These are phyloP conservation scores for Metarhizium anisopliae DNA, from an alignment of 2,329 filamentous ascomycete genomes.

Conservation along the genomic window DNA sequence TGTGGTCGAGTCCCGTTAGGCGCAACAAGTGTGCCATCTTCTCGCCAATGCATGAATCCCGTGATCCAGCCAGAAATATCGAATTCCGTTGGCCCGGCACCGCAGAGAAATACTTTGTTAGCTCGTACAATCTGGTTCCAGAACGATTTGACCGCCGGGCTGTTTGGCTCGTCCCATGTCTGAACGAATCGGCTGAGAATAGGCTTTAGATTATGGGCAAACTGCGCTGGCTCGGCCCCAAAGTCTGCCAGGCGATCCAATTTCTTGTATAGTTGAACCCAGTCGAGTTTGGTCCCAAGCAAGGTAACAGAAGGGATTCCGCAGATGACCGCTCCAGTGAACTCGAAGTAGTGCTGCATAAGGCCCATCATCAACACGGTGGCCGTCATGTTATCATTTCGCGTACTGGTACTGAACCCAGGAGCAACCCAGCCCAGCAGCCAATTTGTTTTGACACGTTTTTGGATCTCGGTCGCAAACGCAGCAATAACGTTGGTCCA, in stretches of 20 bases:
- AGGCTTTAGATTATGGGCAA: conserved; percentile 29
- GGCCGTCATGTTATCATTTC: conserved; percentile 28
- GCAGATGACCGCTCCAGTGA: conserved; percentile 27
- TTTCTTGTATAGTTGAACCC: conserved; percentile 28
- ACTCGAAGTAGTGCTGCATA: conserved; percentile 30
- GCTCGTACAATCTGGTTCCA: conserved; percentile 34
- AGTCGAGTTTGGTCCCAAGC: conserved; percentile 28
- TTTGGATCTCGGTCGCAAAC: conserved; percentile 32
- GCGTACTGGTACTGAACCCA: conserved; percentile 31
- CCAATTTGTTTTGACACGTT: conserved; percentile 29
- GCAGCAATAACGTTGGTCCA: conserved; percentile 18
- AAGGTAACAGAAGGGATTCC: conserved; percentile 34
- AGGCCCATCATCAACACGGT: conserved; percentile 36
- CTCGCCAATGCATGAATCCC: conserved; percentile 36
- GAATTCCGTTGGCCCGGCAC: conserved; percentile 22
- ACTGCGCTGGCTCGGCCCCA: conserved; percentile 32
- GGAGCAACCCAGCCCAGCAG: conserved; percentile 32
- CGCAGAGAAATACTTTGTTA: conserved; percentile 19
- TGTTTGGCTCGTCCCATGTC: conserved; percentile 31
- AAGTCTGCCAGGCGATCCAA: conserved; percentile 34
- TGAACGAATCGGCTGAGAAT: conserved; percentile 35
- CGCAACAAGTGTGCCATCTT: conserved; percentile 20
- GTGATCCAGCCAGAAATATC: conserved; percentile 39
- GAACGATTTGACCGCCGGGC: conserved; percentile 25
- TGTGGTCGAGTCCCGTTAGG: conserved; percentile 7